Evolutionary conservation across 306 rosid species (phyloP), one percentile per base, ranked within the genome.

Genomic region (Adenanthera pavonina): DNA sequence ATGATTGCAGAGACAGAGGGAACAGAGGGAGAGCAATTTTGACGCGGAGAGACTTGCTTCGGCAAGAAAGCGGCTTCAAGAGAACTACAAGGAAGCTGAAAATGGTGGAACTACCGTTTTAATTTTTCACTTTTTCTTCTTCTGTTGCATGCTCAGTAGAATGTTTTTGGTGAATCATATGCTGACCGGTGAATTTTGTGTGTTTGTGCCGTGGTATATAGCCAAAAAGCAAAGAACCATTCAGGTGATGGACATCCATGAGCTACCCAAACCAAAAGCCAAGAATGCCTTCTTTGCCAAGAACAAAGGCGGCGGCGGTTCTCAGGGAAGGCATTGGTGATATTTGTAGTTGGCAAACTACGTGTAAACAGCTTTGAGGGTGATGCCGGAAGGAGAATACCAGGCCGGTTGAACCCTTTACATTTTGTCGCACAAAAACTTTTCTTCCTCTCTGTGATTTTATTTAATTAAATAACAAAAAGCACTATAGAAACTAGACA

Each of bases 161-260:
- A 72, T 59, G 53, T 53, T 33, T 51, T 53, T 53, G 68, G 53
- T 76, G 33, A 47, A 0, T 47, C 5, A 13, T 2, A 62, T 48
- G n/a, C 89, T 89, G 74, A 86, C 60, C 59, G 25, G 30, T 43
- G 51, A 69, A 54, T 80, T 48, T 38, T 82, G 61, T 66, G 84
- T 81, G 78, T 35, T 34, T 70, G 40, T 80, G 76, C 61, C 4
- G n/a, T 56, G 44, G 34, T 80, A 87, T 86, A 74, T 83, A 94
- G 98, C 97, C 54, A 94, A 94, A 87, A 92, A 53, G 89, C 97
- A 94, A 85, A 90, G 97, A 89, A 94, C 92, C 8, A 88, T 94
- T 78, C 98, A 94, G 84, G 98, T 94, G 89, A 94, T 94, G 97
- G 98, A 89, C 80, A 90, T 94, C 77, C 97, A 89, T 56, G 95